Evolutionary conservation across 2,329 filamentous ascomycete genomes (phyloP), one percentile per base, ranked within the genome.

Genomic region (Chrysoporthe austroafricana): DNA sequence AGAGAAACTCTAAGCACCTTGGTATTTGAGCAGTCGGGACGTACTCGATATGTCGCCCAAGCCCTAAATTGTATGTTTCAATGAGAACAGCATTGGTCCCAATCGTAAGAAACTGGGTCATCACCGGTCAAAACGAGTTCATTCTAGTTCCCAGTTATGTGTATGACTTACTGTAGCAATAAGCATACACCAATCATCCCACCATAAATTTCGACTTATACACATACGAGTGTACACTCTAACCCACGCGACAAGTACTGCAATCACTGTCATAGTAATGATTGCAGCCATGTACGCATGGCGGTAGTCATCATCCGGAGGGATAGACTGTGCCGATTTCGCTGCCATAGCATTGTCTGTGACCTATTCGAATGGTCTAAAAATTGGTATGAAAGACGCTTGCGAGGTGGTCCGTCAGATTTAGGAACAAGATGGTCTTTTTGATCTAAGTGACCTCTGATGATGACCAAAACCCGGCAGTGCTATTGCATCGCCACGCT

Each of bases 141-240:
- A 58, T 44, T 14, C 4, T 44, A 14, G 11, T 13, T 44, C 43
- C 13, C 13, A 0, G 4, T 4, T 18, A 14, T 11, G 11, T 13
- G 34, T 5, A 5, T 13, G 8, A 58, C 54, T 58, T 36, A 58
- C 54, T n/a, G 54, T 58, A 36, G 54, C 54, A 39, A 39, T 39
- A 18, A 58, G 36, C 34, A 58, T 58, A 16, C 36, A 14, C 54
- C 54, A 39, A 8, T 58, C 54, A 39, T 58, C 54, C 54, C 54
- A 58, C 54, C 34, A 58, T 16, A 4, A 32, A 36, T 58, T 58
- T 39, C 32, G 54, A 58, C 54, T 58, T 0, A 58, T 21, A 32
- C 36, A 58, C 26, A 58, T 4, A 58, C 54, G 54, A 39, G 54
- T 58, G 54, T 58, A 58, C 54, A 58, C 36, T 39, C 54, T 58